Conservation (phyloP, 148 eudicot species). For the Mesembryanthemum crystallinum region DNA sequence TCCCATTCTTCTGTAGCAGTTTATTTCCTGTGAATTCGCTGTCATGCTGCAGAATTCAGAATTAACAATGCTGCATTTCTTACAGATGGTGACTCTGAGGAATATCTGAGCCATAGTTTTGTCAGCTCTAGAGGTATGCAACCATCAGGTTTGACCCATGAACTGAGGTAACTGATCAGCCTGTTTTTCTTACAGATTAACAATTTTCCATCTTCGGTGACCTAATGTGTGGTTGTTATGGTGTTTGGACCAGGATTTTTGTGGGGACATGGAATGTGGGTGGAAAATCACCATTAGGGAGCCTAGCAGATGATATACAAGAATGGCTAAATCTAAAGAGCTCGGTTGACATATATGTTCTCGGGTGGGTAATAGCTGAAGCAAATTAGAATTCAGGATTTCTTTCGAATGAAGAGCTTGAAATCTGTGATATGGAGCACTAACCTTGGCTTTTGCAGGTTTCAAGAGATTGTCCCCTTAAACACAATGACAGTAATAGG, state of each 20-base stretch:
- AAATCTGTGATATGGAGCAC: background rate
- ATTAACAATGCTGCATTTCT: background rate
- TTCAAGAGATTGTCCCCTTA: conserved; percentile 73
- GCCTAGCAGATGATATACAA: conserved; percentile 44
- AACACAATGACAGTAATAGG: conserved; percentile 66
- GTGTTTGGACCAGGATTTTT: conserved; percentile 41
- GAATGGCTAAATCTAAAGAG: conserved; percentile 54
- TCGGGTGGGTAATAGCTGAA: conserved; percentile 43
- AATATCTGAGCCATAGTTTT: conserved; percentile 33
- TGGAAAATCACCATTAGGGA: conserved; percentile 55
- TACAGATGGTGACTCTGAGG: conserved; percentile 51
- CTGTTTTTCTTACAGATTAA: background rate
- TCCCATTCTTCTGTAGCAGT: background rate
- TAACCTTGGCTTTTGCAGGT: conserved; percentile 37
- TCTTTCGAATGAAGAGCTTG: background rate
- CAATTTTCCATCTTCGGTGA: background rate
- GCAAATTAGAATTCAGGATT: background rate
- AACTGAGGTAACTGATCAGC: conserved; percentile 45
- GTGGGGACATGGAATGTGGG: conserved; percentile 77
- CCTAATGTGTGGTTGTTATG: conserved; percentile 4
- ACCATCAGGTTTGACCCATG: conserved; percentile 37
- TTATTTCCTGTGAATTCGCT: background rate
- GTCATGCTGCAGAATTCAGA: background rate
- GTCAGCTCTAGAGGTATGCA: conserved; percentile 32
- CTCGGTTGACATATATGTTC: conserved; percentile 54